Evolutionary conservation across 139 green algal genomes (phyloP).

Genomic region (Coelastrella sp.): DNA sequence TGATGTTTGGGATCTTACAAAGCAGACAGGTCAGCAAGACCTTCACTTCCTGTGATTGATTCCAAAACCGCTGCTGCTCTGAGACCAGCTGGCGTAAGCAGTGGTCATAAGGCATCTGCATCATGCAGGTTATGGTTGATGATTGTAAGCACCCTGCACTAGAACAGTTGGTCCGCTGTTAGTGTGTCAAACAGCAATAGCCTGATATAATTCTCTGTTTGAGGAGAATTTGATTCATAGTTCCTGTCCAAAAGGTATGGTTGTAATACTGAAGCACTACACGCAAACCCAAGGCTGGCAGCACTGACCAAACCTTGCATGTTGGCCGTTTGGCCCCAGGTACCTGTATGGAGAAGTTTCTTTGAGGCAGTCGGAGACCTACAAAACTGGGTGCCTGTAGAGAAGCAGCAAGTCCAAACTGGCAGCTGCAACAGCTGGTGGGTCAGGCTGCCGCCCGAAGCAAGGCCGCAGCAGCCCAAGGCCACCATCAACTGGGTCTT

Average conservation of each 20-base stretch:
- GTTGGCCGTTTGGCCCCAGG: background rate
- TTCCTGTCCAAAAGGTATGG: no score
- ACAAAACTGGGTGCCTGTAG: conserved; percentile 2
- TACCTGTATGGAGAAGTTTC: conserved; percentile 16
- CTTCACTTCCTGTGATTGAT: background rate
- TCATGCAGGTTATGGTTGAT: no score
- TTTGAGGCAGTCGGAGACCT: conserved; percentile 18
- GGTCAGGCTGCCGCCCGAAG: conserved; percentile 2
- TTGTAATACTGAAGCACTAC: background rate
- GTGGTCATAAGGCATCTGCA: background rate
- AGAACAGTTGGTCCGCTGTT: no score
- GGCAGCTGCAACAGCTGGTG: conserved; percentile 24
- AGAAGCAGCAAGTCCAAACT: background rate
- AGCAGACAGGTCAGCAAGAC: conserved; percentile 8
- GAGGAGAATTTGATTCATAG: no score
- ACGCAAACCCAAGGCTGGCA: background rate
- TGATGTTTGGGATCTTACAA: conserved; percentile 37
- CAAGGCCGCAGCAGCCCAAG: background rate
- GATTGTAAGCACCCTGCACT: no score
- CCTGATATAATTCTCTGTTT: no score
- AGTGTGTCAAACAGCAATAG: no score
- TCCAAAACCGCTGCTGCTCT: background rate
- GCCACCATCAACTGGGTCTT: conserved; percentile 19
- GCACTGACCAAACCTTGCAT: background rate
- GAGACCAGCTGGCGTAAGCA: background rate